phyloP scores from a whole-genome alignment of 805 yeast species.

The Suhomyces sp. region DNA sequence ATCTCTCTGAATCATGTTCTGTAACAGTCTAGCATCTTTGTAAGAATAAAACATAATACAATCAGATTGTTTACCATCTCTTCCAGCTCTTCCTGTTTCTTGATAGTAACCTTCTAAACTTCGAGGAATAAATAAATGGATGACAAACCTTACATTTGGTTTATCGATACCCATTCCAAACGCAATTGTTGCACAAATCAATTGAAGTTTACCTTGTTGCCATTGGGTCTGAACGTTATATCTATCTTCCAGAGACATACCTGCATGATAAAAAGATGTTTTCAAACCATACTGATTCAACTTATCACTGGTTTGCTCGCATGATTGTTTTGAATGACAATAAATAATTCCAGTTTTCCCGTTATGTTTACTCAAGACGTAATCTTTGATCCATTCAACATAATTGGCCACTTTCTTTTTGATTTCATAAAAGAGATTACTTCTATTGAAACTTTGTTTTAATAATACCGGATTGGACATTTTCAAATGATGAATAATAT shows the following conservation, averaged over 20 bases:
- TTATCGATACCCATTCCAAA: slow-evolving; percentile 99
- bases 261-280: slow-evolving; percentile 87
- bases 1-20: slow-evolving; percentile 76
- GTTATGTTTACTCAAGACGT: slow-evolving; percentile 50
- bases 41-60: slow-evolving; percentile 82
- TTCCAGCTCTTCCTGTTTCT: slow-evolving; percentile 97
- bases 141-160: slow-evolving; percentile 89
- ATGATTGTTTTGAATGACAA: slow-evolving; percentile 85
- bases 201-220: slow-evolving; percentile 71
- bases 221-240: slow-evolving; percentile 70
- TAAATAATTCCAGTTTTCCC: slow-evolving; percentile 84
- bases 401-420: slow-evolving; percentile 58
- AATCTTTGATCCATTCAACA: slow-evolving; percentile 57
- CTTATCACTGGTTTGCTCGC: slow-evolving; percentile 75
- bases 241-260: slow-evolving; percentile 81
- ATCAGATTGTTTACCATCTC: slow-evolving; percentile 83
- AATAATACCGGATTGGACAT: slow-evolving; percentile 61
- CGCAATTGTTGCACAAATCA: slow-evolving; percentile 96
- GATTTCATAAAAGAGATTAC: slow-evolving; percentile 79
- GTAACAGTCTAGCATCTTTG: slow-evolving; percentile 75
- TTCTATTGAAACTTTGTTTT: slow-evolving; percentile 90
- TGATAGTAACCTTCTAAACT: slow-evolving; percentile 95
- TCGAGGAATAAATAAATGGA: slow-evolving; percentile 85
- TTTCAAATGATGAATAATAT: slow-evolving; percentile 76
- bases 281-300: slow-evolving; percentile 60